Conservation (phyloP, 2,329 filamentous ascomycete genomes). For the Ophiostoma angusticollis region DNA sequence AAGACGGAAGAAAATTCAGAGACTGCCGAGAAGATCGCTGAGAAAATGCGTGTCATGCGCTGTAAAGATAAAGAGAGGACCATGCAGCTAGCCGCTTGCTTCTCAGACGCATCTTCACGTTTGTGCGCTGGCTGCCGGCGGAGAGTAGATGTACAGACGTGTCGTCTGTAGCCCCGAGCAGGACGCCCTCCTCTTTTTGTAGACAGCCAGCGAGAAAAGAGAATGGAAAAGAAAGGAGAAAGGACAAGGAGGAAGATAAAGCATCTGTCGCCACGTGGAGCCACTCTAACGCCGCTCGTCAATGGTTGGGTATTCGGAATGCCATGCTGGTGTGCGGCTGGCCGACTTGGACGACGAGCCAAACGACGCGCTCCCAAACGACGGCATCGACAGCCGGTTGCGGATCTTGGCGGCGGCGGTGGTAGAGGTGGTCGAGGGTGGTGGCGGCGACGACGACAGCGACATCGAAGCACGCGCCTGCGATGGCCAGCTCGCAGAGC, state of each 20-base stretch:
- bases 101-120: too few relatives aligned
- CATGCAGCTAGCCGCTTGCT: too few relatives aligned
- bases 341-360: conserved; percentile 28
- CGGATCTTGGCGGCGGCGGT: conserved; percentile 22
- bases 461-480: conserved; percentile 23
- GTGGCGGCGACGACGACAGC: conserved; percentile 21
- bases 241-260: neutral
- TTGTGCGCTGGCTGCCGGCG: too few relatives aligned
- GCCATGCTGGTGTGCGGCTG: conserved; percentile 27
- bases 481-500: conserved; percentile 11
- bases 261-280: too few relatives aligned
- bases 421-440: conserved; percentile 17
- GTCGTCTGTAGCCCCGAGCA: too few relatives aligned
- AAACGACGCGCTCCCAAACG: too few relatives aligned
- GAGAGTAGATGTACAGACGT: too few relatives aligned
- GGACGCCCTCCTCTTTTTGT: too few relatives aligned
- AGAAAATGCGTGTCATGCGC: too few relatives aligned
- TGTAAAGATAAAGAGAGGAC: too few relatives aligned
- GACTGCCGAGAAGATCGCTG: too few relatives aligned
- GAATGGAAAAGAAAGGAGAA: neutral
- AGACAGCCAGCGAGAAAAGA: neutral
- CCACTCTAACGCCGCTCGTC: conserved; percentile 9
- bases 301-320: conserved; percentile 17
- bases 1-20: too few relatives aligned
- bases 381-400: conserved; percentile 44